These are phyloP conservation scores for Triticum turgidum DNA, from an alignment of 176 grass and related monocot species.

Conservation along the genomic window DNA sequence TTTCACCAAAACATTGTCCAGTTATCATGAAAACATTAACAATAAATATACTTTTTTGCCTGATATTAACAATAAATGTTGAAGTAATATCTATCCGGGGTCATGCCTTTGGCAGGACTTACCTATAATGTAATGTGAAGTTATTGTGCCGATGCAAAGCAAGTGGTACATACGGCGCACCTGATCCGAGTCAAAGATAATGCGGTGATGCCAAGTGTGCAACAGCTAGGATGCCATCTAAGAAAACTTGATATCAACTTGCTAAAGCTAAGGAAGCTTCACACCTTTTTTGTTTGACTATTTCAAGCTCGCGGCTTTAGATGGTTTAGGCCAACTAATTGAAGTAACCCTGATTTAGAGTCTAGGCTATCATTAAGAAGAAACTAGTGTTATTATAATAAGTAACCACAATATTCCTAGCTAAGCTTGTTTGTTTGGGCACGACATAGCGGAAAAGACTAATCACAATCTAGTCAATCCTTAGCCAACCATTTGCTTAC, in stretches of 20 bases:
- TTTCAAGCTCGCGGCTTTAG: not conserved
- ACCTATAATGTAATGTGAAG: not conserved
- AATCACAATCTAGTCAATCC: not conserved
- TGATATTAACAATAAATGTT: too few species aligned
- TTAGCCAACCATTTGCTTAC: not conserved
- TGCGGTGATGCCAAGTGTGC: not conserved
- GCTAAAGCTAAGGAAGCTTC: not conserved
- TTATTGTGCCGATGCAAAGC: not conserved
- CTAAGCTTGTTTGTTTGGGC: not conserved
- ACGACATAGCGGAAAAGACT: not conserved
- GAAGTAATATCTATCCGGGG: not conserved
- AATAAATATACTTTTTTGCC: too few species aligned
- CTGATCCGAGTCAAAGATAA: not conserved
- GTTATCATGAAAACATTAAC: too few species aligned
- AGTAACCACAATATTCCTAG: not conserved
- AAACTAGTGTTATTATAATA: not conserved
- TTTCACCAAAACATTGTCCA: too few species aligned
- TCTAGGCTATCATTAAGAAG: not conserved
- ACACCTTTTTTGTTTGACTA: not conserved
- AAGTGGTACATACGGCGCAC: too few species aligned
- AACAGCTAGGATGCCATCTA: not conserved
- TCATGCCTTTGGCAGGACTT: not conserved
- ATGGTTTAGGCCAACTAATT: not conserved
- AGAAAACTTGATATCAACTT: not conserved
- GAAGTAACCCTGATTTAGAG: not conserved